Conservation (phyloP, 2,329 filamentous ascomycete genomes). For the Cucurbitaria berberidis region DNA sequence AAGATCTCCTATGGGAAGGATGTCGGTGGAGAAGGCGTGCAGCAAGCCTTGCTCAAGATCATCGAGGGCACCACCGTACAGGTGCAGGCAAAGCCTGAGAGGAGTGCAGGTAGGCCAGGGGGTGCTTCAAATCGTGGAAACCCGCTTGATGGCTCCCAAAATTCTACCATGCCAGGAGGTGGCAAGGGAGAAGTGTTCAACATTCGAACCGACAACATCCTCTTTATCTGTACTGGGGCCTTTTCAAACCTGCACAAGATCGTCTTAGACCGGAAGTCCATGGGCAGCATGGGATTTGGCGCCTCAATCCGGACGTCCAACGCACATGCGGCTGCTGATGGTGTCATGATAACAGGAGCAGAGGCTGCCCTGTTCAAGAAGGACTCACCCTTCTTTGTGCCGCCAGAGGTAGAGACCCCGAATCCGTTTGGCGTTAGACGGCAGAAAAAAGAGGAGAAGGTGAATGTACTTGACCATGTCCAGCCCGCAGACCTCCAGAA, state of each 20-base stretch:
- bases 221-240: conserved; percentile 95
- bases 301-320: conserved; percentile 71
- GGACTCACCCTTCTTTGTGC: conserved; percentile 63
- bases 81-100: conserved; percentile 83
- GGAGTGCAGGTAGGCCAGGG: conserved; percentile 51
- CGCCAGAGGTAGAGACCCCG: conserved; percentile 34
- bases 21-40: conserved; percentile 93
- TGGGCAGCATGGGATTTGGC: conserved; percentile 88
- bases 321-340: conserved; percentile 58
- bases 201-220: conserved; percentile 91
- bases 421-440: conserved; percentile 27
- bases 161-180: conserved; percentile 25
- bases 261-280: conserved; percentile 84
- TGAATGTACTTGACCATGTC: conserved; percentile 71
- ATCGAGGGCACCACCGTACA: conserved; percentile 95
- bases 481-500: conserved; percentile 78
- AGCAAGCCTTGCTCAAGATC: conserved; percentile 93
- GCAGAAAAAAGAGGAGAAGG: conserved; percentile 38
- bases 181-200: conserved; percentile 68
- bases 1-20: conserved; percentile 90
- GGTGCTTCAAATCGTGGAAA: conserved; percentile 29
- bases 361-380: conserved; percentile 63
- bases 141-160: conserved; percentile 26
- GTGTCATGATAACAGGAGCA: conserved; percentile 66
- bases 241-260: conserved; percentile 92